phyloP scores from a whole-genome alignment of 768 basidiomycete genomes.

The Pulveroboletus sp. region DNA sequence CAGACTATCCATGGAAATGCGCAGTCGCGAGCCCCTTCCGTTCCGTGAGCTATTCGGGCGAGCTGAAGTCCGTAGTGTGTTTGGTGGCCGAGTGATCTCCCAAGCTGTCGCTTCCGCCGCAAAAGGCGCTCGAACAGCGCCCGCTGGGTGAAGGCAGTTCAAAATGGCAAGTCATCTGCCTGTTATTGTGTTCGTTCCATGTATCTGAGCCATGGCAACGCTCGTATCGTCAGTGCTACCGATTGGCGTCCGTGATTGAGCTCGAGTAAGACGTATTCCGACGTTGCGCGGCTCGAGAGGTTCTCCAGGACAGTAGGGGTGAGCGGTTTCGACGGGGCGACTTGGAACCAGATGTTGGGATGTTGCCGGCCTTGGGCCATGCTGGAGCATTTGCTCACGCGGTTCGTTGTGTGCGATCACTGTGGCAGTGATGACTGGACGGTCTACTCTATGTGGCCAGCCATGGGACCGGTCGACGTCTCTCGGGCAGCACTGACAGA shows the following conservation, averaged over 20 bases:
- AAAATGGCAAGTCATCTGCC: constrained; percentile 50
- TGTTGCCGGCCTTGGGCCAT: neutral
- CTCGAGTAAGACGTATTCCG: constrained; percentile 45
- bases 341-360: constrained; percentile 6
- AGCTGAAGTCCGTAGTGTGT: constrained; percentile 61
- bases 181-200: constrained; percentile 80
- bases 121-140: constrained; percentile 68
- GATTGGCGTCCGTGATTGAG: constrained; percentile 48
- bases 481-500: too few species aligned
- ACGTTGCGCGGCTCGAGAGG: constrained; percentile 33
- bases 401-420: too few species aligned
- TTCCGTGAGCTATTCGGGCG: constrained; percentile 72
- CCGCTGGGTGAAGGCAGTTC: constrained; percentile 55
- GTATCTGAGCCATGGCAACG: constrained; percentile 49
- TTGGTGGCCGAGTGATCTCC: constrained; percentile 87
- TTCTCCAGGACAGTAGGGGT: too few species aligned
- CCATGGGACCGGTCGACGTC: too few species aligned
- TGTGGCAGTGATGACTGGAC: too few species aligned
- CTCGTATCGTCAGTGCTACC: constrained; percentile 64
- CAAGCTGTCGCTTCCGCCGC: constrained; percentile 82
- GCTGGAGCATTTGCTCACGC: too few species aligned
- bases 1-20: neutral
- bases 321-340: neutral
- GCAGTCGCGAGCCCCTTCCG: constrained; percentile 58
- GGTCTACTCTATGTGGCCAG: too few species aligned